A percentile compares a stretch with the other conserved stretches of the same genome.
Conservation (phyloP, 805 yeast species). For the Lipomyces chichibuensis region DNA sequence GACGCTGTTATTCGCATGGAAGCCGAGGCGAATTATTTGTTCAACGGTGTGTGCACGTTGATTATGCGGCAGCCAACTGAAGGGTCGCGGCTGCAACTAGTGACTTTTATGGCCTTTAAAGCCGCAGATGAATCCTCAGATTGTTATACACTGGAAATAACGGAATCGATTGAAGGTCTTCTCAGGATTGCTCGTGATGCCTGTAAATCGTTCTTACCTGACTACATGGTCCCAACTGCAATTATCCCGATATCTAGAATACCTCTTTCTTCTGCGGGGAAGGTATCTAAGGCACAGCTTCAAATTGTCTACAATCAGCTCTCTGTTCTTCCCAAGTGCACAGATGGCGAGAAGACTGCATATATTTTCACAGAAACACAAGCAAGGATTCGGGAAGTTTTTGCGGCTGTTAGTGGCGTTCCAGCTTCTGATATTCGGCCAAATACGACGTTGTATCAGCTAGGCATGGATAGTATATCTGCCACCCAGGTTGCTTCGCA, state of each 20-base stretch:
- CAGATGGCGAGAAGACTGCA: neutral
- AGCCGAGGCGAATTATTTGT: neutral
- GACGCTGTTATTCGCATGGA: constrained; percentile 24
- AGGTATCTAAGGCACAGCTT: constrained; percentile 17
- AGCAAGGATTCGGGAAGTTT: constrained; percentile 9
- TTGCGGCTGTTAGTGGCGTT: constrained; percentile 21
- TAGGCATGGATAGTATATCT: constrained; percentile 38
- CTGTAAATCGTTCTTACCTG: constrained; percentile 32
- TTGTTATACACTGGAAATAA: neutral
- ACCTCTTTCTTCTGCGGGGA: constrained; percentile 37
- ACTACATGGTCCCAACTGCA: constrained; percentile 36
- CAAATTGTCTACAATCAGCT: constrained; percentile 6
- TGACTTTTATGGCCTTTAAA: constrained; percentile 24
- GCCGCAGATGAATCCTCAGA: neutral
- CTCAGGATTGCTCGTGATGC: neutral
- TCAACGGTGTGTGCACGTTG: constrained; percentile 18
- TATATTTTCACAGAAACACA: constrained; percentile 8
- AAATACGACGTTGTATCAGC: constrained; percentile 29
- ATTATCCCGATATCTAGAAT: constrained; percentile 26
- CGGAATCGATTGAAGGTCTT: neutral
- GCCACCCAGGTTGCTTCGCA: constrained; percentile 29
- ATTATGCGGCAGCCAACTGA: constrained; percentile 1
- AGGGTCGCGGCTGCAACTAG: constrained; percentile 18
- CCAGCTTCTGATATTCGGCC: neutral
- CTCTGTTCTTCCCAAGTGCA: neutral